Evolutionary conservation across 2,329 filamentous ascomycete genomes (phyloP), one percentile per base, ranked within the genome.

Genomic region (Ploettnerulaceae sp.): DNA sequence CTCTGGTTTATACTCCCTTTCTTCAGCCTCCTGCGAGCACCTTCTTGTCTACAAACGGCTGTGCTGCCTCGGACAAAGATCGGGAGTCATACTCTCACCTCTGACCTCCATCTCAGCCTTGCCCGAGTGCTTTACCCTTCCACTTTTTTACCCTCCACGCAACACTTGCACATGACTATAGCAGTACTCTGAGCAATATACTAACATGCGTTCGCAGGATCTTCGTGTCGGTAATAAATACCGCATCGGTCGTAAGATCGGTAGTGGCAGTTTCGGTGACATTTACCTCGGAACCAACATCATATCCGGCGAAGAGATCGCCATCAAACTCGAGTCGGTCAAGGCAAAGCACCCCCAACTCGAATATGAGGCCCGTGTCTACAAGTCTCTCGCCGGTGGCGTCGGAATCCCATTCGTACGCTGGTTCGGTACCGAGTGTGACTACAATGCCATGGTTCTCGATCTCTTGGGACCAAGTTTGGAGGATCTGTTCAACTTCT

Each of bases 401-500:
- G 93, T 97, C 61, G 93, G 93, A 51, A 98, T 98, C 57, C 93
- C 93, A 37, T 97, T 97, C 65, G 93, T 98, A 66, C 89, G 91
- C 71, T 98, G 93, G 93, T 98, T 97, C 70, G 93, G 93, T 60
- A 97, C 91, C 51, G 93, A 98, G 73, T 97, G 91, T 71, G 93
- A 97, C 74, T 97, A 98, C 82, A 97, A 98, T 72, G 93, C 93
- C 68, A 97, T 98, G 93, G 93, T 98, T 42, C 82, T 97, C 57
- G 93, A 98, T 65, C 83, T 98, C 20, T 86, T 98, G 48, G 93
- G 93, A 29, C 93, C 93, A 58, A 93, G 86, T 64, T 73, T 98
- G 70, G 93, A 98, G 72, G 93, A 98, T 67, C 79, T 98, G 25
- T 98, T 98, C 87, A 97, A 98, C 81, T 97, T 97, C 71, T 98